phyloP scores from a whole-genome alignment of 441 rosid species.

The Eutrema salsugineum region DNA sequence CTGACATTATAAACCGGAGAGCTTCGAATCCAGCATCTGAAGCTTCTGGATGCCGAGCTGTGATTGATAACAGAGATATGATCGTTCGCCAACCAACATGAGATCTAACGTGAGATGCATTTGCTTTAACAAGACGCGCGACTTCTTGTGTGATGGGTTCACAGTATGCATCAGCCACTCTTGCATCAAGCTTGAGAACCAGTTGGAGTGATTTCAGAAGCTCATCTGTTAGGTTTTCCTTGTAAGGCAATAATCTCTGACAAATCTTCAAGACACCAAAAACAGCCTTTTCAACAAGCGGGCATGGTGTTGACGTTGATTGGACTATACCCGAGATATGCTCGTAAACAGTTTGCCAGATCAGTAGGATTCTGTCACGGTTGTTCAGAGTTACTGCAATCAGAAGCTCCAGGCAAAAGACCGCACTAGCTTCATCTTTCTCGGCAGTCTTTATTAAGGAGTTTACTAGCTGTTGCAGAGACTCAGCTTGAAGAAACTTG shows the following conservation, averaged over 20 bases:
- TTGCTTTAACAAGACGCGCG: slow-evolving; percentile 63
- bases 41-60: slow-evolving; percentile 83
- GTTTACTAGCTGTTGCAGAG: slow-evolving; percentile 57
- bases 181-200: slow-evolving; percentile 70
- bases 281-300: slow-evolving; percentile 68
- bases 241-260: slow-evolving; percentile 70
- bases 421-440: slow-evolving; percentile 54
- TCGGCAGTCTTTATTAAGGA: slow-evolving; percentile 56
- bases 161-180: slow-evolving; percentile 77
- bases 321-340: slow-evolving; percentile 68
- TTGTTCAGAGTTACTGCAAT: slow-evolving; percentile 72
- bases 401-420: slow-evolving; percentile 67
- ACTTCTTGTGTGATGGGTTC: slow-evolving; percentile 76
- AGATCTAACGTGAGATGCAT: slow-evolving; percentile 64
- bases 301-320: slow-evolving; percentile 56
- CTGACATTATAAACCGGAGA: slow-evolving; percentile 57
- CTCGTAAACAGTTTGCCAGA: slow-evolving; percentile 69
- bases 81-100: slow-evolving; percentile 68
- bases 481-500: slow-evolving; percentile 74
- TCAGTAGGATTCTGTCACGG: slow-evolving; percentile 64
- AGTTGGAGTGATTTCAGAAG: slow-evolving; percentile 71
- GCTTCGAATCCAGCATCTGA: slow-evolving; percentile 72
- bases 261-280: slow-evolving; percentile 69
- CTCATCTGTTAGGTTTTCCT: slow-evolving; percentile 68
- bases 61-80: slow-evolving; percentile 60